Conservation (phyloP, 1,284 basidiomycete genomes). For the Afroboletus lepidellus region DNA sequence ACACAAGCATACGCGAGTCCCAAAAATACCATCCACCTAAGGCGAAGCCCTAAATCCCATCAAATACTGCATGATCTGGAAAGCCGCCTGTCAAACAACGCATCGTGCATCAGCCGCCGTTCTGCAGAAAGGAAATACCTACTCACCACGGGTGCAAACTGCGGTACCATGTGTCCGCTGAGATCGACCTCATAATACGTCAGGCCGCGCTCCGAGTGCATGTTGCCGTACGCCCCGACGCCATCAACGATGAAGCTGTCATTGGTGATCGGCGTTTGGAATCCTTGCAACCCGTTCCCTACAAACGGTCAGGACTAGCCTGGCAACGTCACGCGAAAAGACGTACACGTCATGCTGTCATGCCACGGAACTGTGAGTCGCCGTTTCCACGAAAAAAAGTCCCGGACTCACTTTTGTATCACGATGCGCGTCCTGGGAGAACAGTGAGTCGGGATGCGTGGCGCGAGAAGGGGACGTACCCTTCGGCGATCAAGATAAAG, state of each 20-base stretch:
- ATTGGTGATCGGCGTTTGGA: constrained; percentile 61
- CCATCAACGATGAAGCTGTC: constrained; percentile 71
- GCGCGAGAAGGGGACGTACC: constrained; percentile 42
- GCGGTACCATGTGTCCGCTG: constrained; percentile 73
- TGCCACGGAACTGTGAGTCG: no score
- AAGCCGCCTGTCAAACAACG: constrained; percentile 46
- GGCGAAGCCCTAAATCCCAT: constrained; percentile 59
- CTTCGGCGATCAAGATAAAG: constrained; percentile 69
- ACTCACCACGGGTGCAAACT: constrained; percentile 62
- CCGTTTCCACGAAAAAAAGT: no score
- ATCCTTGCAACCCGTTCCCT: constrained; percentile 70
- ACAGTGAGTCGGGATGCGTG: no score
- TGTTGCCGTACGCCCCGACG: constrained; percentile 61
- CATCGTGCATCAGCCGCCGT: background rate
- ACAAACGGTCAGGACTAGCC: background rate
- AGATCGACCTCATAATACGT: constrained; percentile 65
- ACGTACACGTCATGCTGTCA: constrained; percentile 68
- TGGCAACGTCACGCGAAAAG: no score
- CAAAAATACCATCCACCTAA: constrained; percentile 14
- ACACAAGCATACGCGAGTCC: no score
- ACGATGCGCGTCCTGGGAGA: constrained; percentile 50
- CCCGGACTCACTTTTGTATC: constrained; percentile 65
- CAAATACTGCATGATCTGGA: constrained; percentile 68
- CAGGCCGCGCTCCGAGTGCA: constrained; percentile 64
- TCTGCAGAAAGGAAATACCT: constrained; percentile 23